A percentile compares a stretch with the other conserved stretches of the same genome.
phyloP scores from a whole-genome alignment of 257 asterid species.

The Cinchona pubescens region DNA sequence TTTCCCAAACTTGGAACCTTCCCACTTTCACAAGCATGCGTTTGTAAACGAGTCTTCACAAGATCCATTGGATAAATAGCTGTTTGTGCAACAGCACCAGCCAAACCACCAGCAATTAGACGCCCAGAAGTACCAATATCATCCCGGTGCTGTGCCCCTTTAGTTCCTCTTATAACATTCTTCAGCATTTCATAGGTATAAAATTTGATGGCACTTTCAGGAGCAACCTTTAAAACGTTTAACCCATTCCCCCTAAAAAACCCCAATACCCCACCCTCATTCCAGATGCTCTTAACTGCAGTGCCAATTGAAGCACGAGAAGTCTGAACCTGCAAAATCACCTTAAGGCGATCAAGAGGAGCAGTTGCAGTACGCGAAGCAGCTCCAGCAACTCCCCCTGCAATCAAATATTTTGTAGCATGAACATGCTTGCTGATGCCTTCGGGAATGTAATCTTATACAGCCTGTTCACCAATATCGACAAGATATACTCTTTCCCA shows the following conservation, averaged over 20 bases:
- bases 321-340: conserved; percentile 86
- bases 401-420: conserved; percentile 77
- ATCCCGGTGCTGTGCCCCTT: conserved; percentile 42
- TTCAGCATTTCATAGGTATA: conserved; percentile 79
- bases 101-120: conserved; percentile 85
- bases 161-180: conserved; percentile 49
- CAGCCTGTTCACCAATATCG: conserved; percentile 94
- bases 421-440: conserved; percentile 90
- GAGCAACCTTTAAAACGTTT: conserved; percentile 92
- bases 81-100: conserved; percentile 98
- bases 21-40: conserved; percentile 65
- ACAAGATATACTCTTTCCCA: conserved; percentile 94
- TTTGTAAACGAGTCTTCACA: conserved; percentile 88
- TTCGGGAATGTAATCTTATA: conserved; percentile 85
- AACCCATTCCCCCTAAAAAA: conserved; percentile 92
- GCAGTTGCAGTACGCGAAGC: conserved; percentile 96
- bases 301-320: conserved; percentile 58
- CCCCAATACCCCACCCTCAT: conserved; percentile 62
- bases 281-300: conserved; percentile 63
- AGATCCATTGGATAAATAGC: conserved; percentile 97
- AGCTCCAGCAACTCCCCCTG: conserved; percentile 98
- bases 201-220: conserved; percentile 97
- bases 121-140: conserved; percentile 72
- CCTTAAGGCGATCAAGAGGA: conserved; percentile 94
- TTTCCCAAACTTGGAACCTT: conserved; percentile 60